These are phyloP conservation scores for Cyamopsis tetragonoloba DNA, from an alignment of 306 rosid genomes.

Conservation along the genomic window DNA sequence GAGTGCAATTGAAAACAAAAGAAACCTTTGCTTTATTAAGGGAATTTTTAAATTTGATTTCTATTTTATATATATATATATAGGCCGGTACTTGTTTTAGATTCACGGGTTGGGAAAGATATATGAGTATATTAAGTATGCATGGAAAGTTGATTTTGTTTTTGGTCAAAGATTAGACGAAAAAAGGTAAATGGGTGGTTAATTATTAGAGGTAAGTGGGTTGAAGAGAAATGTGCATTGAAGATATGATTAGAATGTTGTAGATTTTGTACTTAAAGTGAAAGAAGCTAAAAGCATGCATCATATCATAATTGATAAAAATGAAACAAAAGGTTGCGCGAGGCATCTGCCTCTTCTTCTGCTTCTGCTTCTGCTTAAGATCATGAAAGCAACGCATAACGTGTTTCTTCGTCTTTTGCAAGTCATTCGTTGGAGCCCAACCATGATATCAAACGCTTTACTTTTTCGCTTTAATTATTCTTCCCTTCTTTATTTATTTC, in stretches of 20 bases:
- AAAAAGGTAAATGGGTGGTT: background rate
- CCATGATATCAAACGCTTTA: conserved; percentile 13
- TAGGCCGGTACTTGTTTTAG: no score
- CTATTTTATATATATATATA: no score
- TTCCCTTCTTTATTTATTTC: background rate
- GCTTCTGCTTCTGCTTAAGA: no score
- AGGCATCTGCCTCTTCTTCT: no score
- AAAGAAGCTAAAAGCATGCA: no score
- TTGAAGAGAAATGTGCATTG: background rate
- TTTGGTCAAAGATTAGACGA: background rate
- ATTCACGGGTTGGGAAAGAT: no score
- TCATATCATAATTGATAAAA: no score
- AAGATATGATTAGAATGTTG: conserved; percentile 1
- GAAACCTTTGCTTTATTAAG: no score
- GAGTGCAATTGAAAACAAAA: no score
- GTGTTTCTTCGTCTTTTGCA: conserved; percentile 10
- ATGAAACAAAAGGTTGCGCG: background rate
- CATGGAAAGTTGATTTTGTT: background rate
- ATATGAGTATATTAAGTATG: no score
- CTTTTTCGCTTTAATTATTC: conserved; percentile 22
- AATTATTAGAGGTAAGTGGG: background rate
- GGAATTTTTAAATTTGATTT: no score
- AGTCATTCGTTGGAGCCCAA: background rate
- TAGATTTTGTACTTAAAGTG: conserved; percentile 28
- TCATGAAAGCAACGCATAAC: conserved; percentile 17